Base-by-base conservation (phyloP, 2,329 filamentous ascomycete genomes). In the Aureobasidium sp. region DNA sequence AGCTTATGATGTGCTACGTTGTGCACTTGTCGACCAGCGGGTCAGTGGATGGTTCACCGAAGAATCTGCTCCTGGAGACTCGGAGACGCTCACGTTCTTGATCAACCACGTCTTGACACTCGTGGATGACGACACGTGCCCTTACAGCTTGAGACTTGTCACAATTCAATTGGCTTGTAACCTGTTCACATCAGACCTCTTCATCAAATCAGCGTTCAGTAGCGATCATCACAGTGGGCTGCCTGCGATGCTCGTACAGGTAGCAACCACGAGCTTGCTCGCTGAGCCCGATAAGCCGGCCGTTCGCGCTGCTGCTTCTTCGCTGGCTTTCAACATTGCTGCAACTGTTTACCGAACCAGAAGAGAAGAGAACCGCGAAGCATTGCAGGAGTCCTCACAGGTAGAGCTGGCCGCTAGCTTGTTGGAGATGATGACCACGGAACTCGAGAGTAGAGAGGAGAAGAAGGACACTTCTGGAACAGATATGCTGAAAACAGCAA, bases 161-260 rank as follows among this genome's bases (percentile, higher is more conserved):
- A 88, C 90, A 0, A 76, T 96, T 27, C 92, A 97, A 67, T 82
- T 93, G 69, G 82, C 85, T 1, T 95, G 91, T 75, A 97, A 96
- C 69, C 78, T 96, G 45, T 96, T 96, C 76, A 86, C 84, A 0
- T 87, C 87, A 0, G 82, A 84, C 0, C 78, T 96, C 0, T 95
- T 88, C 68, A 79, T 85, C 0, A 80, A 84, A 2, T 66, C 68
- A 30, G 55, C 70, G 7, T 61, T 71, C 44, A 63, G 62, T n/a
- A 25, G 11, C 36, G 29, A 44, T 9, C 50, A 48, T n/a, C 52
- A 58, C 67, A 27, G 73, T 91, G 54, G 1, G 21, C 61, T 71
- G 3, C 61, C 68, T 27, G 82, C 85, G 5, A 78, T 84, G 0
- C 77, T 93, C 32, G 85, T 89, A 1, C 79, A 83, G 63, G 80